Evolutionary conservation across 164 flowering plant genomes (phyloP).

Genomic region (Magnolia officinalis): DNA sequence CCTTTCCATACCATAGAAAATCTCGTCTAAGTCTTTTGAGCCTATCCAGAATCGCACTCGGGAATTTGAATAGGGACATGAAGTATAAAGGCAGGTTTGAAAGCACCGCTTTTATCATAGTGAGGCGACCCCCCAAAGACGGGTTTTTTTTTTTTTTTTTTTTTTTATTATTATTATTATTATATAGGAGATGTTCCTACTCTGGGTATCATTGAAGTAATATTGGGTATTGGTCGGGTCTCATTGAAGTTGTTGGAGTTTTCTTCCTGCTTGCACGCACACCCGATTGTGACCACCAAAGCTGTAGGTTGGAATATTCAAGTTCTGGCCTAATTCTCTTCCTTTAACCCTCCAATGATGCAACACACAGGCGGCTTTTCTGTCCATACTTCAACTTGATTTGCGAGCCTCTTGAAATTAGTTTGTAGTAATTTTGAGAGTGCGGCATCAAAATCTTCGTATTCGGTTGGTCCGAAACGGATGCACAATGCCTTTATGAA

Average conservation of each 20-base stretch:
- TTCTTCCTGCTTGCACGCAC: not conserved
- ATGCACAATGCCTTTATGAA: not conserved
- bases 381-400: not conserved
- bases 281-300: not conserved
- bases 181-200: too few relatives aligned
- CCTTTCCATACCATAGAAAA: too few relatives aligned
- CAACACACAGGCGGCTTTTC: not conserved
- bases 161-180: too few relatives aligned
- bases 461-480: not conserved
- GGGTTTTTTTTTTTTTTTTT: too few relatives aligned
- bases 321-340: not conserved
- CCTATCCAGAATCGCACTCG: too few relatives aligned
- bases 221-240: not conserved
- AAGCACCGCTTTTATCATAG: too few relatives aligned
- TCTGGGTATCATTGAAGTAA: not conserved
- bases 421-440: not conserved
- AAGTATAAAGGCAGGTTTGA: too few relatives aligned
- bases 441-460: not conserved
- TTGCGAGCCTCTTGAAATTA: not conserved
- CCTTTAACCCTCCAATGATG: not conserved
- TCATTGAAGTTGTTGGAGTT: not conserved
- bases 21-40: too few relatives aligned
- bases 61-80: too few relatives aligned
- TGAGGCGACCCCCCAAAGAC: too few relatives aligned
- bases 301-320: not conserved